phyloP scores from a whole-genome alignment of 169 alveolate genomes.

The Eimeria praecox region DNA sequence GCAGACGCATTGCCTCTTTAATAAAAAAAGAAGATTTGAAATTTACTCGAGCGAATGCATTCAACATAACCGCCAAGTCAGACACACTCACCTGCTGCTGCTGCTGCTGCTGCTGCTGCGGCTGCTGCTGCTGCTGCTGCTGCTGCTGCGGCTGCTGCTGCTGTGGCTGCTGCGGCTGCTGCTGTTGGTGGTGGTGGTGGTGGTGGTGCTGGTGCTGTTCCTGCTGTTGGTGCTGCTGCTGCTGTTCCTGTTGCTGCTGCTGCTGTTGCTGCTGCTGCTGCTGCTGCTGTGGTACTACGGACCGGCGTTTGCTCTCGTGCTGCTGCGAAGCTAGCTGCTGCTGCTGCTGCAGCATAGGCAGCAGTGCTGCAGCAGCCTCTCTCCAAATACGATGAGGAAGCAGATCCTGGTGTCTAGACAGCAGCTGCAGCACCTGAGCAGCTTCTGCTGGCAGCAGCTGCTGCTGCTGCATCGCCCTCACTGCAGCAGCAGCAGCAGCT shows the following conservation, averaged over 20 bases:
- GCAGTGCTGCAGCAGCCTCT: constrained; percentile 40
- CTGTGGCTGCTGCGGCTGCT: neutral
- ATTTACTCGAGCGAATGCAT: constrained; percentile 20
- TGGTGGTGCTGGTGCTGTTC: constrained; percentile 25
- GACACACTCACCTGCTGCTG: neutral
- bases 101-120: constrained; percentile 16
- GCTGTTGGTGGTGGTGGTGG: neutral
- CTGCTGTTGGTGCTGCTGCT: neutral
- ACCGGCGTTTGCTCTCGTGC: neutral
- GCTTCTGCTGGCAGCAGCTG: constrained; percentile 33
- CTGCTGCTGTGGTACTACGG: too few species aligned
- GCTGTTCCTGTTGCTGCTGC: neutral
- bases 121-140: neutral
- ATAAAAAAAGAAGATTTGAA: neutral
- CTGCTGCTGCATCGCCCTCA: constrained; percentile 28
- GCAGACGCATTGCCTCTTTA: constrained; percentile 6
- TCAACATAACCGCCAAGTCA: neutral
- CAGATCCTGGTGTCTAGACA: constrained; percentile 9
- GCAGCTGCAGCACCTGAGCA: constrained; percentile 66
- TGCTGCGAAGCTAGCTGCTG: neutral
- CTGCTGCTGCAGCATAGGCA: constrained; percentile 31
- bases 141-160: neutral
- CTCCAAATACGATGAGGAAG: constrained; percentile 9
- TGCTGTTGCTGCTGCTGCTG: neutral
- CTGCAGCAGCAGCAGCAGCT: constrained; percentile 9